Base-by-base conservation (phyloP, 2,329 filamentous ascomycete species). In the Colletotrichum cordylinicola region DNA sequence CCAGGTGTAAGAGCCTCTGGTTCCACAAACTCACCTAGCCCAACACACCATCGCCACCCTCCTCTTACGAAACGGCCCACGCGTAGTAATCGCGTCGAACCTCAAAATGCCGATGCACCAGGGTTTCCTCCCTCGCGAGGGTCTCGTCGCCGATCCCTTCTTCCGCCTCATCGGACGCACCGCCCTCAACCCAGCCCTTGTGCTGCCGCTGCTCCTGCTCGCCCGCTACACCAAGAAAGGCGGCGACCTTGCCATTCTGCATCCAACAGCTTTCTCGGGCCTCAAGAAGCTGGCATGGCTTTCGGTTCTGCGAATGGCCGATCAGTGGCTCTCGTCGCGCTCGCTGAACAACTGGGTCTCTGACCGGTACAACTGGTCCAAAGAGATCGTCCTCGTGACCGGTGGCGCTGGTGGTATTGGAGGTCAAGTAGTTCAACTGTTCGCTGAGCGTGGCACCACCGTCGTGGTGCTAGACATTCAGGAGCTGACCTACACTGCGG, bases 321-420 rank as follows among this genome's bases (percentile, higher is more conserved):
- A 88, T 80, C 82, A 81, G 16, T 91, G 87, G 82, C 82, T 92
- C 15, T 91, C 90, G 79, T 83, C 85, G 3, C 85, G 88, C 3
- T 85, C 85, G 2, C 78, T 87, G 72, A 88, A 90, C 81, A 89
- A 88, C 81, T 91, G 88, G 86, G 85, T 81, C 2, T 81, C 79
- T 13, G 91, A 91, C 79, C 84, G 81, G 55, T 94, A 93, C 83
- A 88, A 92, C 81, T 95, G 94, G 93, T 85, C 87, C 27, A 89
- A 88, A 67, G 94, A 96, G 85, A 88, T 96, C 67, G 92, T 94
- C 4, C 86, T 96, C 58, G 88, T 96, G 24, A 96, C 94, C 0
- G 94, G 95, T 9, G 94, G 94, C 9, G 92, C 93, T 56, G 91
- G 91, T 72, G 94, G 94, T 0, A 95, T 96, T 80, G 94, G 94